Percentiles rank a stretch among this genome's conserved stretches.
These are phyloP conservation scores for Metarhizium rileyi DNA, from an alignment of 2,329 filamentous ascomycete genomes.

Conservation along the genomic window DNA sequence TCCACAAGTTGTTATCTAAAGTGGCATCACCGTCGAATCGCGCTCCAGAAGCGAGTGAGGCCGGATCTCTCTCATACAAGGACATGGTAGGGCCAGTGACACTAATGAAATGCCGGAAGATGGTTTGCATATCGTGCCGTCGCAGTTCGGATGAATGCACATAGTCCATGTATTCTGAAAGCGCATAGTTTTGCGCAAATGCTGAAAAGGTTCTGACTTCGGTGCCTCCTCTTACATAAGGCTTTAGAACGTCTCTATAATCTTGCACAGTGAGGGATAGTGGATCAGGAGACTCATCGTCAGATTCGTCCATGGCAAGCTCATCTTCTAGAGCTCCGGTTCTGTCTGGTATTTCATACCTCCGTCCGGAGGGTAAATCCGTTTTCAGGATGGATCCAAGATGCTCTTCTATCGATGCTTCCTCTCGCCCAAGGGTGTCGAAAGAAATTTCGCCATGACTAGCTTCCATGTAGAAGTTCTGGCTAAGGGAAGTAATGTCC, in stretches of 20 bases:
- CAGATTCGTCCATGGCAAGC: constrained; percentile 39
- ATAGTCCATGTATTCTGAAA: constrained; percentile 58
- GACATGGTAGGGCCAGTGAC: constrained; percentile 81
- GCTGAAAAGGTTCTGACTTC: constrained; percentile 39
- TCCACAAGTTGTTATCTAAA: constrained; percentile 56
- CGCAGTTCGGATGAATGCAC: constrained; percentile 62
- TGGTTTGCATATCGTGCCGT: constrained; percentile 67
- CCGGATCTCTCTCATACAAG: constrained; percentile 73
- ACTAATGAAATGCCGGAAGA: constrained; percentile 88
- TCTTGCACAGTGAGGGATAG: constrained; percentile 7
- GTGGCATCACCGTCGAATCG: constrained; percentile 52
- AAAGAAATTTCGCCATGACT: neutral
- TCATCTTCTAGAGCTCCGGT: constrained; percentile 3
- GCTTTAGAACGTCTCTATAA: constrained; percentile 26
- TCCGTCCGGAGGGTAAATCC: neutral
- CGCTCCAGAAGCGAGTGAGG: constrained; percentile 51
- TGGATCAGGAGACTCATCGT: constrained; percentile 41
- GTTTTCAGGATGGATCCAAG: constrained; percentile 1
- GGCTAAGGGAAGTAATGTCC: constrained; percentile 1
- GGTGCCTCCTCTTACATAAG: constrained; percentile 25
- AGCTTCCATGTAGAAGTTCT: constrained; percentile 1
- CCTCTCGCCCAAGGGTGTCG: constrained; percentile 6
- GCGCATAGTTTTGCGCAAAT: constrained; percentile 37
- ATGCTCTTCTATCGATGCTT: constrained; percentile 5
- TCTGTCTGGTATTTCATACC: neutral